Conservation (phyloP, 257 asterid genomes). For the Nemophila menziesii region DNA sequence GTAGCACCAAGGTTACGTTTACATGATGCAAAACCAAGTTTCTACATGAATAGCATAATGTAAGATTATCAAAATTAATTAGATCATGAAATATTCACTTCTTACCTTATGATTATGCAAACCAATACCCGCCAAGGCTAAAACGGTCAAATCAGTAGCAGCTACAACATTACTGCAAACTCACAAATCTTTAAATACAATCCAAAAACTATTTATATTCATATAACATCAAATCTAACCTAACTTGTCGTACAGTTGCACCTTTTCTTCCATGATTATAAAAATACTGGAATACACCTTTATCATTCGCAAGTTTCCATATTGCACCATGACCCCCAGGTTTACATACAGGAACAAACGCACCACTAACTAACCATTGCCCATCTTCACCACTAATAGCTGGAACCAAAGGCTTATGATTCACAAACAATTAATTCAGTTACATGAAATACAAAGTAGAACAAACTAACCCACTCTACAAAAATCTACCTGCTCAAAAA, state of each 20-base stretch:
- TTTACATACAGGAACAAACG: conserved; percentile 72
- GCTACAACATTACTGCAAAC: conserved; percentile 90
- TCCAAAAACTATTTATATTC: conserved; percentile 14
- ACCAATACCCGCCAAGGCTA: conserved; percentile 98
- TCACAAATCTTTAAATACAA: conserved; percentile 28
- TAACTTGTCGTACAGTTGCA: conserved; percentile 92
- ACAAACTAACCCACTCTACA: conserved; percentile 12
- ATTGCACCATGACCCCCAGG: conserved; percentile 99
- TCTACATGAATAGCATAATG: conserved; percentile 35
- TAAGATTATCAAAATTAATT: too few relatives aligned
- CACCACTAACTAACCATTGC: conserved; percentile 61
- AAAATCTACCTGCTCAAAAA: conserved; percentile 76
- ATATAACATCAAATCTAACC: conserved; percentile 31
- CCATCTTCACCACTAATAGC: conserved; percentile 94
- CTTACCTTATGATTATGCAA: conserved; percentile 71
- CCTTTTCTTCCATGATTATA: conserved; percentile 67
- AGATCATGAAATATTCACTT: conserved; percentile 3
- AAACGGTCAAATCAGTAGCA: conserved; percentile 86
- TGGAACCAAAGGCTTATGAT: conserved; percentile 96
- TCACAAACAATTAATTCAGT: conserved; percentile 25
- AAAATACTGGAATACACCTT: conserved; percentile 92
- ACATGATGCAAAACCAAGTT: conserved; percentile 97
- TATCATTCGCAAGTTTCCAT: conserved; percentile 95
- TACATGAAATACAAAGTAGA: conserved; percentile 6
- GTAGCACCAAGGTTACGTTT: conserved; percentile 73